Conservation (phyloP, 257 asterid species). For the Nicotiana otophora region DNA sequence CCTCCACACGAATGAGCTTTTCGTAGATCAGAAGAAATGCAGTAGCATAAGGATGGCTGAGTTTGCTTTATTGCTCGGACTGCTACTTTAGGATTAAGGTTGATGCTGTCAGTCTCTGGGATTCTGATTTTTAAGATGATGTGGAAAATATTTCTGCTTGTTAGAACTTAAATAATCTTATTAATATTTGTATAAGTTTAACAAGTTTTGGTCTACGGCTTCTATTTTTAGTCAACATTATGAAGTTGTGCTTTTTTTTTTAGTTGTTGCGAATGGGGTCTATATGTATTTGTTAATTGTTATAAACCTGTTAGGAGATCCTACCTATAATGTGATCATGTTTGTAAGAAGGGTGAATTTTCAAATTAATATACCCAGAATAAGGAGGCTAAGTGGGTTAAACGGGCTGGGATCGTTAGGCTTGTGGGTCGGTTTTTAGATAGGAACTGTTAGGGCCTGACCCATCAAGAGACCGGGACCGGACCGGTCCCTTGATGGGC, state of each 20-base stretch:
- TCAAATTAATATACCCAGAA: no score
- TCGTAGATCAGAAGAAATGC: background rate
- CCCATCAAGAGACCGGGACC: no score
- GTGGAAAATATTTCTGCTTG: background rate
- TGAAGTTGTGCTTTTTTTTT: background rate
- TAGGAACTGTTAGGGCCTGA: no score
- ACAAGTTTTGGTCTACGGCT: background rate
- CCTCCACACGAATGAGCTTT: background rate
- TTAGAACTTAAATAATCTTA: background rate
- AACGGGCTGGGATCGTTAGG: no score
- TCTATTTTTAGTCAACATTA: background rate
- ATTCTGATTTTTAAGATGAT: background rate
- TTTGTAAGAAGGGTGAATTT: no score
- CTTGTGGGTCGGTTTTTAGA: no score
- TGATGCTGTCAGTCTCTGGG: background rate
- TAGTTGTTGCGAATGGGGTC: background rate
- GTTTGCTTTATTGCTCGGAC: background rate
- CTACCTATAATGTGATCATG: no score
- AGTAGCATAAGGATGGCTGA: background rate
- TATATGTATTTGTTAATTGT: background rate
- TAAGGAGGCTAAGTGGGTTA: no score
- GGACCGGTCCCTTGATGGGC: no score
- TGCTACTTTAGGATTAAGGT: background rate
- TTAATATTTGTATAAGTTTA: background rate
- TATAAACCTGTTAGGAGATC: background rate